Base-by-base conservation (phyloP, 2,329 filamentous ascomycete genomes). In the Ampelomyces quisqualis region DNA sequence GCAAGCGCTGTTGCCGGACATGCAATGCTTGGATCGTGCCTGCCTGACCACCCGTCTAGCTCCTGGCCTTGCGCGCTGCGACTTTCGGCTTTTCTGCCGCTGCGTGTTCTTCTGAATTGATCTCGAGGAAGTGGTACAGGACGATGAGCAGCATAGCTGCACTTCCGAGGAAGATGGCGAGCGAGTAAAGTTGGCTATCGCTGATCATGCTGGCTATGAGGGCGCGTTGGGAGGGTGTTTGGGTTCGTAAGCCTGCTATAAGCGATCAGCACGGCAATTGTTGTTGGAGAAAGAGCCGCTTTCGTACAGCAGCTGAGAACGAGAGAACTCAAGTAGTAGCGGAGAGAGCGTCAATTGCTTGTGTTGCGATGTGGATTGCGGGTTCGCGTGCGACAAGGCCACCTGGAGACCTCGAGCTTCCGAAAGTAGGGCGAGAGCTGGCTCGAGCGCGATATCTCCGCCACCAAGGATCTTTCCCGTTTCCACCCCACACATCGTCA, bases 51-150 rank as follows among this genome's bases (percentile, higher is more conserved):
- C 8, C 15, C 13, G 7, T 19, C 24, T 34, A 17, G 33, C 39
- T 45, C 28, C 45, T 68, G 6, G 49, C 54, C 46, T 67, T 69
- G 28, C 45, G 58, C 18, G 51, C 46, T 24, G 51, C 53, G 21
- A 39, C 43, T 39, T 59, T 64, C 18, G 56, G 48, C 43, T 66
- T 64, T 44, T 60, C 51, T 13, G 51, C 48, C 14, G 53, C 42
- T 18, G 53, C 54, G 38, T 68, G 58, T 43, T 84, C 78, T 53
- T 78, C 76, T n/a, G 88, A 81, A 65, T 98, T 97, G 74, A 95
- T 81, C 69, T 97, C 91, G 60, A 98, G 83, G 73, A 94, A 97
- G 71, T 97, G 90, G 73, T 98, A 97, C 19, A 95, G 73, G 20
- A 98, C 83, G 54, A 97, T 96, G 48, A 98, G 79, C 30, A 96